Conservation (phyloP, 768 basidiomycete genomes). For the Gloeostereum incarnatum region DNA sequence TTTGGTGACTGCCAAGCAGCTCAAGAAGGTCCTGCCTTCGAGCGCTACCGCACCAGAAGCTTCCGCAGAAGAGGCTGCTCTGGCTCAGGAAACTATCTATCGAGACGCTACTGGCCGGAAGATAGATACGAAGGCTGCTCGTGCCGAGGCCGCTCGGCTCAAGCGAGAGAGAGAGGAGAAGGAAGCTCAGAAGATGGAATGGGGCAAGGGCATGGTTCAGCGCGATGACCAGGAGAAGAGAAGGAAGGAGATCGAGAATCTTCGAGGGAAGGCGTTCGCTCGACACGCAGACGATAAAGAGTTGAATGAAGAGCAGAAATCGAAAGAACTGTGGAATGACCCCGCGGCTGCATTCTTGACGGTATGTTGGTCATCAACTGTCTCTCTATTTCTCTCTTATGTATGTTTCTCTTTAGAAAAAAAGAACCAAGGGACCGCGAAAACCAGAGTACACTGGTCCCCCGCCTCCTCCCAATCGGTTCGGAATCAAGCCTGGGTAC, state of each 20-base stretch:
- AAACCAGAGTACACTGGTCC: conserved; percentile 85
- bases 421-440: conserved; percentile 61
- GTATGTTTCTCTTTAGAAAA: conserved; percentile 42
- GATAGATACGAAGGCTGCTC: conserved; percentile 80
- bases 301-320: conserved; percentile 77
- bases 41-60: conserved; percentile 23
- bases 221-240: conserved; percentile 67
- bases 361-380: conserved; percentile 32
- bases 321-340: conserved; percentile 89
- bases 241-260: conserved; percentile 57
- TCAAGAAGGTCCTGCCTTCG: conserved; percentile 54
- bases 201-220: conserved; percentile 95
- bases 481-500: conserved; percentile 91
- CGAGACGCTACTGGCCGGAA: conserved; percentile 83
- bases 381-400: not conserved
- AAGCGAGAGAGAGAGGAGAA: conserved; percentile 80
- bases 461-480: conserved; percentile 88
- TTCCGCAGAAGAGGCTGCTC: conserved; percentile 46
- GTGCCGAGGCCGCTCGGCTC: conserved; percentile 73
- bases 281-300: conserved; percentile 76
- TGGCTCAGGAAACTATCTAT: conserved; percentile 86
- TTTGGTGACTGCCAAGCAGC: conserved; percentile 64
- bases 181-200: conserved; percentile 91
- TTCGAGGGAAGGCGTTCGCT: conserved; percentile 58
- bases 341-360: conserved; percentile 94